These are phyloP conservation scores for Starmerella stigmatis DNA, from an alignment of 805 yeast species.

Conservation along the genomic window DNA sequence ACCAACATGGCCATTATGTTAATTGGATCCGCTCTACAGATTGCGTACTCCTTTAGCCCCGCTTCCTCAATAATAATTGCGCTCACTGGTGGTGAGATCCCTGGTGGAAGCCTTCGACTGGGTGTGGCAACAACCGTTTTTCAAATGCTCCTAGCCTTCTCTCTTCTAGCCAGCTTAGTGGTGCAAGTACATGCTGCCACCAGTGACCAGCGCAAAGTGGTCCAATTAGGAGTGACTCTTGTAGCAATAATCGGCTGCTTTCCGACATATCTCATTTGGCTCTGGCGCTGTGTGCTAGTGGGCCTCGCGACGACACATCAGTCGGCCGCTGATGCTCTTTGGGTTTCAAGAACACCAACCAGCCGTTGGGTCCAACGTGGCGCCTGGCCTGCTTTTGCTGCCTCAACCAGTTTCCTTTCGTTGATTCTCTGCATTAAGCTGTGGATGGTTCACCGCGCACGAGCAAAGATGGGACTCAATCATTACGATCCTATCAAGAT, in stretches of 20 bases:
- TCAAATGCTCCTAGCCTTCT: slow-evolving; percentile 47
- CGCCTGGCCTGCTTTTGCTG: slow-evolving; percentile 48
- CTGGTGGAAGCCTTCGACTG: slow-evolving; percentile 36
- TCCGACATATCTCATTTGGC: slow-evolving; percentile 49
- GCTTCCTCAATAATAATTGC: slow-evolving; percentile 35
- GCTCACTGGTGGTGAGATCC: slow-evolving; percentile 39
- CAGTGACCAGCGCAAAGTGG: slow-evolving; percentile 21
- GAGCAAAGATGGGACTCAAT: slow-evolving; percentile 66
- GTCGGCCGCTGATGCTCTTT: neutral
- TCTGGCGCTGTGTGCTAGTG: slow-evolving; percentile 37
- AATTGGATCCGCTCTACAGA: slow-evolving; percentile 51
- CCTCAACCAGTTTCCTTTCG: slow-evolving; percentile 55
- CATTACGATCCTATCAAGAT: slow-evolving; percentile 79
- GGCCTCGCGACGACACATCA: slow-evolving; percentile 9
- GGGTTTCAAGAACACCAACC: neutral
- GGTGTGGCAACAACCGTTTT: slow-evolving; percentile 55
- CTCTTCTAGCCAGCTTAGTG: slow-evolving; percentile 55
- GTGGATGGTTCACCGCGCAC: slow-evolving; percentile 52
- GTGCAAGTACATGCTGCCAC: slow-evolving; percentile 67
- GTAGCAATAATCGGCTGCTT: slow-evolving; percentile 40
- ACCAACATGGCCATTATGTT: slow-evolving; percentile 45
- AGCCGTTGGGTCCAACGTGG: slow-evolving; percentile 27
- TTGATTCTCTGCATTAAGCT: slow-evolving; percentile 55
- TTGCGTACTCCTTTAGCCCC: slow-evolving; percentile 36
- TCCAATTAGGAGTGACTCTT: slow-evolving; percentile 30